Percentiles rank a stretch among this genome's conserved stretches.
phyloP scores from a whole-genome alignment of 345 rosid species.

The Streptanthus diversifolius region DNA sequence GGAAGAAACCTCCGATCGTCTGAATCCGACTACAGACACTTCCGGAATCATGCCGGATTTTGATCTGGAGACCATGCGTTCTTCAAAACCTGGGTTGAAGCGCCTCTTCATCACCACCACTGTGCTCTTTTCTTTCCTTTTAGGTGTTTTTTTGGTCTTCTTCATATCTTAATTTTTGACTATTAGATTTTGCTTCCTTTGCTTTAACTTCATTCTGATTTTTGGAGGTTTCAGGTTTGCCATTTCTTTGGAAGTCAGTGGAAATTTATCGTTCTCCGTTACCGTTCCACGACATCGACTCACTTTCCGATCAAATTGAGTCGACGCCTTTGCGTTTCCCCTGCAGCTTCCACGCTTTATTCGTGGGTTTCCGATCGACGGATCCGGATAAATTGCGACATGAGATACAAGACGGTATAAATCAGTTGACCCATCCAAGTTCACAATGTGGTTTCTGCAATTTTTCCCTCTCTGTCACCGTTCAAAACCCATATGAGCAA shows the following conservation, averaged over 20 bases:
- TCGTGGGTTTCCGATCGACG: constrained; percentile 42
- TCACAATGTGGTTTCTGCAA: constrained; percentile 57
- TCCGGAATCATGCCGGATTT: constrained; percentile 28
- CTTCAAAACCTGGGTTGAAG: constrained; percentile 65
- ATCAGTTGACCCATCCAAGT: constrained; percentile 35
- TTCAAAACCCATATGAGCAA: constrained; percentile 38
- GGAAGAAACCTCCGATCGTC: constrained; percentile 46
- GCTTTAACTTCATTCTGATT: neutral
- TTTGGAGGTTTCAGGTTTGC: constrained; percentile 47
- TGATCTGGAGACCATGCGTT: constrained; percentile 57
- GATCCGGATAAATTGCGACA: constrained; percentile 36
- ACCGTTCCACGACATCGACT: constrained; percentile 70
- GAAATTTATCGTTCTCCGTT: constrained; percentile 90
- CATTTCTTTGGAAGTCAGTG: constrained; percentile 80
- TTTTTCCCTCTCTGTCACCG: constrained; percentile 54
- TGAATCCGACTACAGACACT: constrained; percentile 12
- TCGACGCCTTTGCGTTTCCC: constrained; percentile 55
- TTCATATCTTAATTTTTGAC: neutral
- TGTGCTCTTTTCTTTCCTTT: constrained; percentile 68
- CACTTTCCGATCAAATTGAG: constrained; percentile 46
- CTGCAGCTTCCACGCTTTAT: constrained; percentile 59
- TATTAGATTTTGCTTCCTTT: neutral
- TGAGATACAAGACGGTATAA: constrained; percentile 46
- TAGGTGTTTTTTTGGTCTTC: constrained; percentile 35
- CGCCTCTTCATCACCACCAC: constrained; percentile 68